These are phyloP conservation scores for Macaranga tanarius DNA, from an alignment of 441 rosid species.

Conservation along the genomic window DNA sequence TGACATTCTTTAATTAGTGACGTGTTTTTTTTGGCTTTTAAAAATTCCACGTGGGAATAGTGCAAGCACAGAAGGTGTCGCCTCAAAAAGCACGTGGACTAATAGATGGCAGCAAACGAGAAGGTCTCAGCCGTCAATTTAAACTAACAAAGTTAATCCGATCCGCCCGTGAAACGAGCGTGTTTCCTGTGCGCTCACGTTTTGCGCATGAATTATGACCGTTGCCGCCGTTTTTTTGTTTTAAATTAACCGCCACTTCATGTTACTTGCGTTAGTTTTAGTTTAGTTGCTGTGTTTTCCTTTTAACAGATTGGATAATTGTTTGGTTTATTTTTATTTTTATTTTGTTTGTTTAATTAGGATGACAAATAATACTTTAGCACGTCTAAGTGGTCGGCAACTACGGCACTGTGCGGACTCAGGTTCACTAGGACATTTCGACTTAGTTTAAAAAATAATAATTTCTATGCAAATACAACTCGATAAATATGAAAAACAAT, in stretches of 20 bases:
- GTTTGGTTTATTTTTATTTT: too few relatives aligned
- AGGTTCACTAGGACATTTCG: too few relatives aligned
- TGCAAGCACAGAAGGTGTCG: not conserved
- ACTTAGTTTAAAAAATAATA: too few relatives aligned
- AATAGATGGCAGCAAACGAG: not conserved
- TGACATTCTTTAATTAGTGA: not conserved
- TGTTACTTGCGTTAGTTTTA: too few relatives aligned
- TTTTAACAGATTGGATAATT: too few relatives aligned
- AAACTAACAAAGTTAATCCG: not conserved
- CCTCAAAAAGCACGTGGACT: not conserved
- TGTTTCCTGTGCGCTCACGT: conserved; percentile 19
- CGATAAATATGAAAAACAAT: too few relatives aligned
- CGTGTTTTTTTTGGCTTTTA: not conserved
- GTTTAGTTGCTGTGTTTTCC: too few relatives aligned
- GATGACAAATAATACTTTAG: too few relatives aligned
- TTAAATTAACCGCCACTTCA: not conserved
- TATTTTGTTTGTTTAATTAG: too few relatives aligned
- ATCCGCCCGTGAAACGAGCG: conserved; percentile 25
- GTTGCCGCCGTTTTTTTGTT: not conserved
- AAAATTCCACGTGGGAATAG: conserved; percentile 7
- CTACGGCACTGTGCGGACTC: too few relatives aligned
- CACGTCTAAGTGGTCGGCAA: too few relatives aligned
- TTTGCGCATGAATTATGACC: conserved; percentile 5
- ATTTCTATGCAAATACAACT: too few relatives aligned
- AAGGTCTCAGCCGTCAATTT: not conserved